Evolutionary conservation across 169 alveolate species (phyloP).

Genomic region (Cryptosporidium felis): DNA sequence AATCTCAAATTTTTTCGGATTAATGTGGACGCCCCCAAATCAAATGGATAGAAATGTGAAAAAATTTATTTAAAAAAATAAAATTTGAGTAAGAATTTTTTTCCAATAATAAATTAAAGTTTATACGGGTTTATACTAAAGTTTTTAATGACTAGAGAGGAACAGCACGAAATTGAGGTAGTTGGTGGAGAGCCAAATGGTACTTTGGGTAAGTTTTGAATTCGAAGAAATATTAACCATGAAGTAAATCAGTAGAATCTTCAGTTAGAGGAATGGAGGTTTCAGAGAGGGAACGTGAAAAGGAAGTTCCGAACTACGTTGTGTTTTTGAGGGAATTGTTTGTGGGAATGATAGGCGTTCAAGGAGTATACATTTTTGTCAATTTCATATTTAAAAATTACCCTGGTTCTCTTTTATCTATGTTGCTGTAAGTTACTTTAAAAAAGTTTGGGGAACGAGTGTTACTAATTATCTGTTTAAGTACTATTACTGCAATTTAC

Average conservation of each 20-base stretch:
- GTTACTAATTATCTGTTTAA: neutral
- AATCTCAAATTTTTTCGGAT: constrained; percentile 28
- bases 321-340: constrained; percentile 39
- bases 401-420: constrained; percentile 44
- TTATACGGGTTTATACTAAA: neutral
- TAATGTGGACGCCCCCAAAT: constrained; percentile 58
- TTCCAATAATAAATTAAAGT: neutral
- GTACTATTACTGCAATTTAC: constrained; percentile 54
- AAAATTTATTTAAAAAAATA: neutral
- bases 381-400: constrained; percentile 44
- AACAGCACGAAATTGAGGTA: neutral
- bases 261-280: neutral
- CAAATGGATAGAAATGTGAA: neutral
- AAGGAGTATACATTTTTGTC: constrained; percentile 56
- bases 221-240: neutral
- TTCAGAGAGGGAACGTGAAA: neutral
- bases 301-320: constrained; percentile 1
- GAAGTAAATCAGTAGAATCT: neutral
- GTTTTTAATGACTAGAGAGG: neutral
- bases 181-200: neutral
- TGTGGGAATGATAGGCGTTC: constrained; percentile 58
- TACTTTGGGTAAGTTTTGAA: constrained; percentile 12
- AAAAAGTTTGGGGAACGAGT: neutral
- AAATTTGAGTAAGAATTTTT: neutral
- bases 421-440: constrained; percentile 39